A percentile compares a stretch with the other conserved stretches of the same genome.
Conservation (phyloP, 768 basidiomycete species). For the Amanita muscaria region DNA sequence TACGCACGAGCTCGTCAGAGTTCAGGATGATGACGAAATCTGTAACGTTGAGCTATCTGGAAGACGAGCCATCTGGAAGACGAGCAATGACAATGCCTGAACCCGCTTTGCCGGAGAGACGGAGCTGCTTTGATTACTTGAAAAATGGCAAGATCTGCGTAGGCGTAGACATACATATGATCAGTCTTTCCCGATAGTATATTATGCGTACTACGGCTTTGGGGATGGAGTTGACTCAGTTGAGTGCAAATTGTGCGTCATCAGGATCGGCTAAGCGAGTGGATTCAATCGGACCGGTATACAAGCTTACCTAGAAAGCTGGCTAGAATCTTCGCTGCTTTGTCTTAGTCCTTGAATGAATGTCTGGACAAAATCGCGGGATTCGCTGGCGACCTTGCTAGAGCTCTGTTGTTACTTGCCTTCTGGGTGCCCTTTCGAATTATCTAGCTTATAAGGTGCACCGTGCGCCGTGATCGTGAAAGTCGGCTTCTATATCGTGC, state of each 20-base stretch:
- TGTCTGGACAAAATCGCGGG: slow-evolving; percentile 70
- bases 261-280: slow-evolving; percentile 68
- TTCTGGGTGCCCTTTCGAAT: slow-evolving; percentile 75
- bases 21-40: slow-evolving; percentile 98
- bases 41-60: slow-evolving; percentile 91
- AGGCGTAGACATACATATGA: too few species aligned
- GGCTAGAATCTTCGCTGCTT: slow-evolving; percentile 85
- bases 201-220: slow-evolving; percentile 50
- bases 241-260: slow-evolving; percentile 83
- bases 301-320: slow-evolving; percentile 72
- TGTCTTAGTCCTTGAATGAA: slow-evolving; percentile 90
- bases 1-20: slow-evolving; percentile 89
- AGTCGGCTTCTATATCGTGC: too few species aligned
- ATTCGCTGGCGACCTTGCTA: slow-evolving; percentile 63
- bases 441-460: too few species aligned
- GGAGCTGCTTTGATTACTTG: slow-evolving; percentile 91
- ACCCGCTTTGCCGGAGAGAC: slow-evolving; percentile 92
- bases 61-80: slow-evolving; percentile 87
- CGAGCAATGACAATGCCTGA: slow-evolving; percentile 90
- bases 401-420: slow-evolving; percentile 60
- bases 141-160: slow-evolving; percentile 84
- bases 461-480: too few species aligned
- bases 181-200: too few species aligned
- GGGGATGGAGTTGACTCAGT: slow-evolving; percentile 85
- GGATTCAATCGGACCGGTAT: not conserved